Evolutionary conservation across 768 basidiomycete genomes (phyloP), one percentile per base, ranked within the genome.

Genomic region (Kwoniella pini): DNA sequence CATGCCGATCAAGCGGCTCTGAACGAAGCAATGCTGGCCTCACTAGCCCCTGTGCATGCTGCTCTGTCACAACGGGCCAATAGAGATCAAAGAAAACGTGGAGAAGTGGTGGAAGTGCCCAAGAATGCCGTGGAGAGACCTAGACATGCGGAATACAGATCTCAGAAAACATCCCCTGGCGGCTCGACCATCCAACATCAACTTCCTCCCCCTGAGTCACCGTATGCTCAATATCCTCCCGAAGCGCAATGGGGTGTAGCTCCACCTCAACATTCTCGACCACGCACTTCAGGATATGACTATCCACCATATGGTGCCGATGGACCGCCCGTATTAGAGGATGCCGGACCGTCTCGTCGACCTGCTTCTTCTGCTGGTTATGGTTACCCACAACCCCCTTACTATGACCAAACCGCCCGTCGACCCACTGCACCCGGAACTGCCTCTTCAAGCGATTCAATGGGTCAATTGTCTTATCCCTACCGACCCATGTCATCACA

Each of bases 1-100:
- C 95, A 98, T 72, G 87, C 91, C n/a, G 92, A 96, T 77, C 90
- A 91, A 81, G 44, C 51, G 9, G 59, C 62, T 2, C 62, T 75
- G 38, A 79, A 79, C 63, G 75, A 77, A 15, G 57, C 59, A 7
- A 77, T 77, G 68, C 64, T 79, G 38, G 50, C 63, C n/a, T 65
- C 71, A 2, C 68, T 79, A 19, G 67, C 70, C 4, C 70, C 74
- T 15, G 71, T 77, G 4, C 79, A 79, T 55, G 68, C 71, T 2
- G 71, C 72, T 12, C 64, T 79, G 1, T 74, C 72, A 9, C 69
- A 71, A 31, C 63, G 71, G 24, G 77, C 77, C n/a, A 69, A 68
- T 13, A 64, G 64, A 21, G 77, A 79, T 24, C 77, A 78, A 38
- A 63, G 70, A 38, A 72, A 70, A 56, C 67, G 75, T 22, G 77